A percentile compares a stretch with the other conserved stretches of the same genome.
Evolutionary conservation across 2,329 filamentous ascomycete genomes (phyloP).

Genomic region (Graphilbum fragrans): DNA sequence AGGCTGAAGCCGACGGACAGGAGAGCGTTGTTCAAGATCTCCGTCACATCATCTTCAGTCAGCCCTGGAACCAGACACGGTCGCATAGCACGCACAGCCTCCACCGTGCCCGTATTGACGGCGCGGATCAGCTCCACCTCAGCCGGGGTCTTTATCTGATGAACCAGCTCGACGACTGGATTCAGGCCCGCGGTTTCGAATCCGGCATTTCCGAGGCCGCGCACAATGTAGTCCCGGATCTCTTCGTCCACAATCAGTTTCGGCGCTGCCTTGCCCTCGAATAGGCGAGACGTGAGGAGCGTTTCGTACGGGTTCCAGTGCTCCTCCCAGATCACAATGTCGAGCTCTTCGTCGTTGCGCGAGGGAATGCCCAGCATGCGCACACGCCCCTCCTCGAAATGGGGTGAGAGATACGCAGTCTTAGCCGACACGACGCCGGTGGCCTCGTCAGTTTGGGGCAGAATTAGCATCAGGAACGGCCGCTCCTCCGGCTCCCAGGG

Average conservation of each 20-base stretch:
- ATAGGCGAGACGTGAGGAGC: constrained; percentile 31
- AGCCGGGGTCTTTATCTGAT: constrained; percentile 40
- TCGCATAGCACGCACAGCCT: constrained; percentile 40
- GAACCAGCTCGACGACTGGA: constrained; percentile 42
- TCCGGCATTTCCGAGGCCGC: constrained; percentile 38
- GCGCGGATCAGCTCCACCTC: constrained; percentile 42
- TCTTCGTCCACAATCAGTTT: constrained; percentile 54
- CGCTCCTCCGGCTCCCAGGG: constrained; percentile 53
- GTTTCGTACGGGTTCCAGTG: constrained; percentile 52
- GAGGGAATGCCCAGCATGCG: constrained; percentile 46
- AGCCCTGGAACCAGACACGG: constrained; percentile 41
- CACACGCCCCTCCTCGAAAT: constrained; percentile 48
- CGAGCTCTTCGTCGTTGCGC: constrained; percentile 25
- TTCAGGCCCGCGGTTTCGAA: constrained; percentile 44
- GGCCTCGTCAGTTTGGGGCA: constrained; percentile 26
- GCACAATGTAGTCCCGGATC: constrained; percentile 49
- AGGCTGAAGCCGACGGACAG: constrained; percentile 39
- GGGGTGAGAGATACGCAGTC: constrained; percentile 45
- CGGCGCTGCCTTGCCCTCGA: constrained; percentile 13
- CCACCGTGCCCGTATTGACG: constrained; percentile 39
- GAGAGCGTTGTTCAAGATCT: constrained; percentile 42
- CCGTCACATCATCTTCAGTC: constrained; percentile 44
- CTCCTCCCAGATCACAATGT: constrained; percentile 49
- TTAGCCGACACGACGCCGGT: constrained; percentile 32
- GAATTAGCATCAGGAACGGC: constrained; percentile 49